Evolutionary conservation across 2,329 filamentous ascomycete species (phyloP).

Genomic region (Pseudogymnoascus sp.): DNA sequence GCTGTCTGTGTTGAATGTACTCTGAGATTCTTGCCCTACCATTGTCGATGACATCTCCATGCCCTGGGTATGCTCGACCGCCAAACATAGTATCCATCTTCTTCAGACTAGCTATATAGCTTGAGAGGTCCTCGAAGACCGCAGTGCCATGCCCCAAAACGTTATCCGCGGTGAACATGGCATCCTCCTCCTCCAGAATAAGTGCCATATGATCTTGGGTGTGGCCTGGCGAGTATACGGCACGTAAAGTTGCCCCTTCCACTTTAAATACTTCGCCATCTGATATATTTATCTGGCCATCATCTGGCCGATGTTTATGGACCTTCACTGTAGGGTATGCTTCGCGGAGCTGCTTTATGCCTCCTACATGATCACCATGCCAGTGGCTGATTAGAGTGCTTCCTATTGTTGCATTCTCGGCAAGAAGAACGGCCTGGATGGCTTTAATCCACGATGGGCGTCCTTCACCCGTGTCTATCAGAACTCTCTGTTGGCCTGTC

Average conservation of each 20-base stretch:
- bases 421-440: slow-evolving; percentile 55
- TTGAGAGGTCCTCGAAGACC: slow-evolving; percentile 69
- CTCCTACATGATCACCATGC: slow-evolving; percentile 81
- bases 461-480: slow-evolving; percentile 89
- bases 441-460: slow-evolving; percentile 60
- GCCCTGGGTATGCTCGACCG: slow-evolving; percentile 76
- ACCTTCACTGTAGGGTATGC: slow-evolving; percentile 57
- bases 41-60: slow-evolving; percentile 71
- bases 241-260: slow-evolving; percentile 58
- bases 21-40: slow-evolving; percentile 66
- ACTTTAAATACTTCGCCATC: slow-evolving; percentile 48
- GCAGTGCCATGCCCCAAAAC: slow-evolving; percentile 81
- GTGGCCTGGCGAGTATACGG: slow-evolving; percentile 65
- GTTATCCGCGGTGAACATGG: slow-evolving; percentile 85
- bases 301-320: slow-evolving; percentile 57
- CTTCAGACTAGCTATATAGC: slow-evolving; percentile 62
- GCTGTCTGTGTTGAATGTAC: slow-evolving; percentile 74
- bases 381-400: slow-evolving; percentile 78
- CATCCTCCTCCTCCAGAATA: slow-evolving; percentile 66
- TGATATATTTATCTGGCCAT: slow-evolving; percentile 46
- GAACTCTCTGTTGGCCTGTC: slow-evolving; percentile 61
- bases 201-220: slow-evolving; percentile 77
- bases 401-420: slow-evolving; percentile 63
- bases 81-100: slow-evolving; percentile 60
- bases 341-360: slow-evolving; percentile 60